Base-by-base conservation (phyloP, 331 rosid genomes). In the Spiraea crenata region DNA sequence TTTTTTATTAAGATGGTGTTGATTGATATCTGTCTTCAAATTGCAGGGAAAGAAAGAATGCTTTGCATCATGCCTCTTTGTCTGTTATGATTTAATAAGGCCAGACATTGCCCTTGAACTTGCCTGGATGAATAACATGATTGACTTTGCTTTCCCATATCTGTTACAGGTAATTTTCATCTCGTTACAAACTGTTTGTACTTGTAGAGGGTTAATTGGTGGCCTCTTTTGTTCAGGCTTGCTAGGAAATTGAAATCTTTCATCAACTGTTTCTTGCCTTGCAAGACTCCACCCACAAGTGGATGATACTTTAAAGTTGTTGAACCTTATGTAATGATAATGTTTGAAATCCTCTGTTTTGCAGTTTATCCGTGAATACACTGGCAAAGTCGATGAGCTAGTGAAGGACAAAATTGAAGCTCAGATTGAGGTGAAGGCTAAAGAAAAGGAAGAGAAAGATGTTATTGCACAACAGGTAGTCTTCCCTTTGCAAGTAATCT, bases 21-120 rank as follows among this genome's bases (percentile, higher is more conserved):
- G 9, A 17, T 14, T 49, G 5, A 16, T 49, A 15, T 13, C 5
- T 15, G 7, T 59, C n/a, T 67, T 76, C 69, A 52, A 71, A 76
- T 67, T 86, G 76, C 95, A 95, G 99, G 97, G 96, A 81, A 95
- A 91, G 96, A 95, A 91, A 83, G 99, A 95, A 81, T 95, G 98
- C 85, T 91, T 89, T 70, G 99, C 99, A 15, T 89, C 99, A 5
- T 91, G 99, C 75, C 93, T 95, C 79, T 95, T 91, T 78, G 99
- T 95, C 70, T 91, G 99, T 69, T 95, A 95, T 34, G 99, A 95
- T 81, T 80, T 95, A 74, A 88, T 95, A 59, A 89, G 98, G 67
- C 84, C 89, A 2, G 99, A 95, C 38, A 69, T 92, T 70, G 96
- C 83, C 48, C 92, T 95, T 52, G 99, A 95, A 70, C 96, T 91